Conservation (phyloP, 495 filamentous ascomycete species). For the Poronia punctata region DNA sequence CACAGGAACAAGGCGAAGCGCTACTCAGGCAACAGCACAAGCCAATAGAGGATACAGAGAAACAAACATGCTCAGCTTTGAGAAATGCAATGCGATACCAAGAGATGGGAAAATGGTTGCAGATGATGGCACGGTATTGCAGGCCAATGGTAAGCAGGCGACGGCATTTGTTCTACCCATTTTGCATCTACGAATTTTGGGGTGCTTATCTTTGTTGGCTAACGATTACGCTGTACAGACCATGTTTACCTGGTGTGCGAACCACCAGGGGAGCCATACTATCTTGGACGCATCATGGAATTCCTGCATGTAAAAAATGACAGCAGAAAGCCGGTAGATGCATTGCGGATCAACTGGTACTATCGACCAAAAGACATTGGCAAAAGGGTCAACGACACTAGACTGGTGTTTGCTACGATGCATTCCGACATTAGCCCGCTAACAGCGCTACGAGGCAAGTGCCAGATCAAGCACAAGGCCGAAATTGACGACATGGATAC, state of each 20-base stretch:
- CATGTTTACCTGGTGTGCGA: conserved; percentile 97
- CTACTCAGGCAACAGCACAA: conserved; percentile 11
- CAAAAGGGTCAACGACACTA: conserved; percentile 80
- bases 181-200: no score
- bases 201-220: conserved; percentile 11
- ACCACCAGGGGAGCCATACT: conserved; percentile 96
- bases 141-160: conserved; percentile 68
- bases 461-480: conserved; percentile 74
- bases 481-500: conserved; percentile 78
- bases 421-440: conserved; percentile 95
- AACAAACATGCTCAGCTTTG: conserved; percentile 85
- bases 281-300: conserved; percentile 95
- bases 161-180: conserved; percentile 1
- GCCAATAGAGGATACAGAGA: conserved; percentile 32
- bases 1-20: conserved; percentile 32
- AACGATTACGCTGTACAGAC: conserved; percentile 51
- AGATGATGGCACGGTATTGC: conserved; percentile 81
- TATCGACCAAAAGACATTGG: conserved; percentile 95
- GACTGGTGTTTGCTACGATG: conserved; percentile 92
- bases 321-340: conserved; percentile 65
- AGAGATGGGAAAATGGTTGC: conserved; percentile 75
- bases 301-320: conserved; percentile 79
- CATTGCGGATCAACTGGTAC: conserved; percentile 94
- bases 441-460: conserved; percentile 86
- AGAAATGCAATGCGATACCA: conserved; percentile 57